These are phyloP conservation scores for Ceratocystis lukuohia DNA, from an alignment of 2,329 filamentous ascomycete genomes.

Conservation along the genomic window DNA sequence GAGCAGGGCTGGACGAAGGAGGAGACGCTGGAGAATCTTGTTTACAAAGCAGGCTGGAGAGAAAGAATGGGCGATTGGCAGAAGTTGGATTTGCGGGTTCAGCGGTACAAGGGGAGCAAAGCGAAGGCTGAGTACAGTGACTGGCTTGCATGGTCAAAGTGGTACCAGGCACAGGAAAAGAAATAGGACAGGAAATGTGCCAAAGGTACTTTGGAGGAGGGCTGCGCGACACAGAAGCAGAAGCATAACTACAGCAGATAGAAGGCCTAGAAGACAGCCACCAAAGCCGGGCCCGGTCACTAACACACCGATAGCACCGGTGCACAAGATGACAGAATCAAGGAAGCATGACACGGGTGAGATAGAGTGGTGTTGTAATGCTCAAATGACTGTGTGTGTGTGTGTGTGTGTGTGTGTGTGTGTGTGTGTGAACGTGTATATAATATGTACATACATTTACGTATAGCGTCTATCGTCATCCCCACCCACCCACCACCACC, in stretches of 20 bases:
- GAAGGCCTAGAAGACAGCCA: background rate
- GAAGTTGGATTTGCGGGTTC: constrained; percentile 63
- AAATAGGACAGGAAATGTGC: background rate
- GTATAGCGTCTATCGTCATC: constrained; percentile 18
- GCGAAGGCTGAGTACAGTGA: constrained; percentile 55
- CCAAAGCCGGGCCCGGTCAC: background rate
- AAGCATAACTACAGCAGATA: background rate
- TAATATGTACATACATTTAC: constrained; percentile 15
- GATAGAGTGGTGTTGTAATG: background rate
- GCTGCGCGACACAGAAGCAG: constrained; percentile 6
- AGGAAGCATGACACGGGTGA: no score
- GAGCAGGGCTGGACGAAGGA: constrained; percentile 96
- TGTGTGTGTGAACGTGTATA: background rate
- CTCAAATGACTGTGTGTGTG: background rate
- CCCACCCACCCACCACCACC: background rate
- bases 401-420: background rate
- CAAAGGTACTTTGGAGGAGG: background rate
- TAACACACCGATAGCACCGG: no score
- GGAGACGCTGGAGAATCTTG: constrained; percentile 75
- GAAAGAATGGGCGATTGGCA: constrained; percentile 69
- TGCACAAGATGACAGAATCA: no score
- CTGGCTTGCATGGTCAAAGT: constrained; percentile 68
- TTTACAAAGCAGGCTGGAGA: constrained; percentile 88
- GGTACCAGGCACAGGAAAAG: constrained; percentile 37
- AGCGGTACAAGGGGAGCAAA: constrained; percentile 79